phyloP scores from a whole-genome alignment of 169 alveolate genomes.

The Plasmodium coatneyi region DNA sequence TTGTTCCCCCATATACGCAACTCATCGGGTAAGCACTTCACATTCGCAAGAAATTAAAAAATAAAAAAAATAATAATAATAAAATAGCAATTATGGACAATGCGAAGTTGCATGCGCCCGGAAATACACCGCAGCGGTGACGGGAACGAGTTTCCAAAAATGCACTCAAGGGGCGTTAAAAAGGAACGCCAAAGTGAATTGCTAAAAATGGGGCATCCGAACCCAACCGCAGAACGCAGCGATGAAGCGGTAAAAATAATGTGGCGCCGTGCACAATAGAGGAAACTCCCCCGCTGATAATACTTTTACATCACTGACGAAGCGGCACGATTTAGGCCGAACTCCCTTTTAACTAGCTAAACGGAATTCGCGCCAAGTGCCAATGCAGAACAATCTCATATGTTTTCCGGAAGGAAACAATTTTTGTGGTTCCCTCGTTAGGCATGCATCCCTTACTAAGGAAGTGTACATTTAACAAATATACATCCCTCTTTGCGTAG shows the following conservation, averaged over 20 bases:
- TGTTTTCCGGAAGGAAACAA: background rate
- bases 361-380: background rate
- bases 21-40: too few relatives aligned
- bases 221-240: background rate
- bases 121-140: background rate
- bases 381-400: background rate
- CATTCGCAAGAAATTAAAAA: background rate
- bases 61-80: background rate
- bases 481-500: background rate
- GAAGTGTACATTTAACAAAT: background rate
- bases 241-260: background rate
- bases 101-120: background rate
- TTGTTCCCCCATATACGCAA: background rate
- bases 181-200: background rate
- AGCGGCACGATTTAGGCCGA: background rate
- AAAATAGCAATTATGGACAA: background rate
- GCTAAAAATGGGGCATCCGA: background rate
- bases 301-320: background rate
- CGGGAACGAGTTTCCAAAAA: background rate
- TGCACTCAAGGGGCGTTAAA: background rate
- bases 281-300: background rate
- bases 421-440: background rate
- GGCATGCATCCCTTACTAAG: background rate
- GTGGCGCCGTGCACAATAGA: background rate
- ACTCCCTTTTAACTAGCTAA: background rate